Conservation (phyloP, 192 early-diverging fungal species). For the Mortierella alpina region DNA sequence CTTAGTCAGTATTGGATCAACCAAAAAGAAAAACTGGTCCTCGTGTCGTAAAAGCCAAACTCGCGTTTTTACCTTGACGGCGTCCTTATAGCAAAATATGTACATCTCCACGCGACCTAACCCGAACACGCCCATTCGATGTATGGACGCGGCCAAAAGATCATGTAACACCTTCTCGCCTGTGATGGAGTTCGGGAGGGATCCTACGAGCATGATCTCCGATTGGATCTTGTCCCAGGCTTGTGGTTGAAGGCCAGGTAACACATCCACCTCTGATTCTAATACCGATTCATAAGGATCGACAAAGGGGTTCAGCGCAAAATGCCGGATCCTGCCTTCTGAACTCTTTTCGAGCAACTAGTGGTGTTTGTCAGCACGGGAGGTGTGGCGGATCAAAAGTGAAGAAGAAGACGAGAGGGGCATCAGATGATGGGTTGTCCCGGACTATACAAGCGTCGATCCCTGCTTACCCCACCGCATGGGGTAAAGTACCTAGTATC, state of each 20-base stretch:
- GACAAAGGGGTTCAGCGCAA: conserved; percentile 14
- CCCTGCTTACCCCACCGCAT: neutral
- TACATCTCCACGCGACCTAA: conserved; percentile 49
- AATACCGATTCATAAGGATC: neutral
- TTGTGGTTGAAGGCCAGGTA: conserved; percentile 22
- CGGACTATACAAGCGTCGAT: neutral
- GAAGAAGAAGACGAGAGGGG: too few species aligned
- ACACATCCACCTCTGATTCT: too few species aligned
- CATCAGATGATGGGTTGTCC: too few species aligned
- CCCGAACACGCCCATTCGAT: conserved; percentile 27
- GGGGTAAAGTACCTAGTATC: neutral
- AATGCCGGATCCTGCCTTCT: conserved; percentile 21
- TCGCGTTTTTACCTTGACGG: conserved; percentile 23
- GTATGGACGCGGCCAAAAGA: conserved; percentile 25
- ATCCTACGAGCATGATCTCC: conserved; percentile 28
- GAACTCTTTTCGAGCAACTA: conserved; percentile 27
- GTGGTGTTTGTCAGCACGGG: too few species aligned
- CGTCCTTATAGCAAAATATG: conserved; percentile 41
- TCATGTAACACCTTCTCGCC: conserved; percentile 33
- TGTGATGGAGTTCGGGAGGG: conserved; percentile 30
- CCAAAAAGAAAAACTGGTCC: neutral
- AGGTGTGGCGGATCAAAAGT: too few species aligned
- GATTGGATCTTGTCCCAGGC: conserved; percentile 35
- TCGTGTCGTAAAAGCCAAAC: neutral
- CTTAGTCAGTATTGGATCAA: neutral